Evolutionary conservation across 208 protist genomes (phyloP).

Genomic region (Crithidia thermophila): DNA sequence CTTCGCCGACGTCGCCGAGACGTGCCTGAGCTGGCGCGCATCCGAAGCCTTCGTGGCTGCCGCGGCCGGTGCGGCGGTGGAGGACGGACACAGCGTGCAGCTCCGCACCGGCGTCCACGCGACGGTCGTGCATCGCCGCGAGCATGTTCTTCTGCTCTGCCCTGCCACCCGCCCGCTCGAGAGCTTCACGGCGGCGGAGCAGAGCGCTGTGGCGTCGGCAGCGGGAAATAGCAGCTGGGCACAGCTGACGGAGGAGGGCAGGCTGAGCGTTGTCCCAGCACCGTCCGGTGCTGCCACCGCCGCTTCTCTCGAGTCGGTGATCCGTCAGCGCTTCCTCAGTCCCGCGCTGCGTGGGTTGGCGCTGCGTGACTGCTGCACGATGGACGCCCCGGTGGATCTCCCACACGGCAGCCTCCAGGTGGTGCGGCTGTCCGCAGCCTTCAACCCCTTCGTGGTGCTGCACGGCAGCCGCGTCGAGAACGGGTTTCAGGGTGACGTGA

Average conservation of each 20-base stretch:
- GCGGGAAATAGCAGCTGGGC: conserved; percentile 5
- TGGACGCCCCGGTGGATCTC: background rate
- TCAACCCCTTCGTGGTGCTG: conserved; percentile 75
- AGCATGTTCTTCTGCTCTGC: conserved; percentile 27
- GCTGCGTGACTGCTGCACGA: conserved; percentile 6
- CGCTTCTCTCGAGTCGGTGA: conserved; percentile 11
- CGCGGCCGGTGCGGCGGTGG: conserved; percentile 30
- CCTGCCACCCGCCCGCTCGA: conserved; percentile 14
- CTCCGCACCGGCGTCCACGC: conserved; percentile 67
- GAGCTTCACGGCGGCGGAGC: conserved; percentile 14
- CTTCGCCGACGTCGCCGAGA: conserved; percentile 31
- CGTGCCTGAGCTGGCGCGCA: conserved; percentile 15
- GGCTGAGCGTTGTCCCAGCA: conserved; percentile 12
- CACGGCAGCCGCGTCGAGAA: conserved; percentile 68
- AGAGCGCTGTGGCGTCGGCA: conserved; percentile 22
- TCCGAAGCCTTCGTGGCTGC: conserved; percentile 34
- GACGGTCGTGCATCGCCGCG: conserved; percentile 49
- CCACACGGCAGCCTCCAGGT: conserved; percentile 4
- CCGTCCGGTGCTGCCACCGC: conserved; percentile 3
- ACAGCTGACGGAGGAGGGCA: conserved; percentile 13
- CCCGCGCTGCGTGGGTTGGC: conserved; percentile 14
- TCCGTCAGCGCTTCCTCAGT: conserved; percentile 31
- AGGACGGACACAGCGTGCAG: conserved; percentile 38
- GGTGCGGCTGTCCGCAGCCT: conserved; percentile 14
- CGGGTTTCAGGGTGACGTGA: conserved; percentile 48